phyloP scores from a whole-genome alignment of 306 rosid species.

The Quercus berberidifolia region DNA sequence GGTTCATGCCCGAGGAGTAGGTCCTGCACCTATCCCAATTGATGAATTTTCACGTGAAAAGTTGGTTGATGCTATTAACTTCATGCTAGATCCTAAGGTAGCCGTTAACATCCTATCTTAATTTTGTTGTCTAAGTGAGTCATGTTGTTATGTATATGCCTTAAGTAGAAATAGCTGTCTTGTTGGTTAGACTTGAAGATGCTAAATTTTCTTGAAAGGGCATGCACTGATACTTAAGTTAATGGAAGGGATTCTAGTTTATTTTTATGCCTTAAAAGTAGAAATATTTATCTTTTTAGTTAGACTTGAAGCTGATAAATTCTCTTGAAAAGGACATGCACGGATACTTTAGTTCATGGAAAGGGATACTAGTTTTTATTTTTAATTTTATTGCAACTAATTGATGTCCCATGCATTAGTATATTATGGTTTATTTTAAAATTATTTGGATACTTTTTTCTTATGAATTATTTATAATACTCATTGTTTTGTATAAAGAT shows the following conservation, averaged over 20 bases:
- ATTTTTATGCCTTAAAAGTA: background rate
- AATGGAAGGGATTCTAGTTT: background rate
- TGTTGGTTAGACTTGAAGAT: background rate
- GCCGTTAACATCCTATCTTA: background rate
- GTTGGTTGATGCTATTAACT: conserved; percentile 68
- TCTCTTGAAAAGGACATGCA: background rate
- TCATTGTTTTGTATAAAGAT: no score
- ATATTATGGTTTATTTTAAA: no score
- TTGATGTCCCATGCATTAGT: no score
- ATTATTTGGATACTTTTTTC: no score
- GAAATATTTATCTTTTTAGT: background rate
- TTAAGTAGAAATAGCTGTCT: background rate
- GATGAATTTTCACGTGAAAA: conserved; percentile 60
- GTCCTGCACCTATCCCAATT: conserved; percentile 83
- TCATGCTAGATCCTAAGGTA: conserved; percentile 89
- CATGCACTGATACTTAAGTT: background rate
- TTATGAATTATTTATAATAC: no score
- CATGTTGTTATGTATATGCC: background rate
- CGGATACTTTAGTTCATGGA: background rate
- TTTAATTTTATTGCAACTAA: background rate
- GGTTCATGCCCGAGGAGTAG: conserved; percentile 81
- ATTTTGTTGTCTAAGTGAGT: background rate
- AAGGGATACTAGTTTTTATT: background rate
- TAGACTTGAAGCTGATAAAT: background rate
- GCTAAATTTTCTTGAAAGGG: background rate